Evolutionary conservation across 129 eudicot genomes (phyloP), one percentile per base, ranked within the genome.

Genomic region (carrot (Daucus carota)): DNA sequence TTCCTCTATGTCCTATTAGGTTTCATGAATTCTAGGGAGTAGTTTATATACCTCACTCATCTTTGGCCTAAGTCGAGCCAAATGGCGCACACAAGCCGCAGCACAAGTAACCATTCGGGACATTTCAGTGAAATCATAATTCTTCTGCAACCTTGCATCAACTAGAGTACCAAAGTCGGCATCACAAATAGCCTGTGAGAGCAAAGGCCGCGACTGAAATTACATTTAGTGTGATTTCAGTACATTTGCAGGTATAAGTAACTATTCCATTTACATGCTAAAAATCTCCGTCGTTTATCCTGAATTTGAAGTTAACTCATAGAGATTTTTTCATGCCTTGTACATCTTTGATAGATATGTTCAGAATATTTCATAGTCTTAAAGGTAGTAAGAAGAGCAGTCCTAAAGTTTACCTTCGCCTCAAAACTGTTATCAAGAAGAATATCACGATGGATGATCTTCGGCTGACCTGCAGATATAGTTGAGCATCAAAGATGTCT

Each of bases 361-460:
- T 59, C 3, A 14, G 8, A 22, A 7, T 11, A 22, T 24, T 6
- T 26, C 17, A 28, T 63, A 32, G 70, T 33, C 36, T 13, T 31
- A 14, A 65, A 65, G 70, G 22, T 31, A 33, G 70, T 65, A 20
- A 65, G 70, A 65, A 65, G 70, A 33, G 70, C 14, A 31, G 22
- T 65, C 40, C 41, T 15, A 13, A 42, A 29, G 32, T 32, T 7
- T 77, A 90, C 98, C 96, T 93, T 90, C 65, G 95, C 89, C 76
- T 93, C 98, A 84, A 90, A 93, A 60, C 80, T 78, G 60, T 72
- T 76, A 84, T 92, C 98, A 50, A 92, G 90, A 80, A 92, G 96
- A 80, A 92, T 92, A 84, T 93, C 98, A 16, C 98, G 98, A 48
- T 93, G 98, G 65, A 93, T 88, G 78, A 93, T 87, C 86, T 88